Evolutionary conservation across 257 asterid species (phyloP), one percentile per base, ranked within the genome.

Genomic region (Scutellaria barbata): DNA sequence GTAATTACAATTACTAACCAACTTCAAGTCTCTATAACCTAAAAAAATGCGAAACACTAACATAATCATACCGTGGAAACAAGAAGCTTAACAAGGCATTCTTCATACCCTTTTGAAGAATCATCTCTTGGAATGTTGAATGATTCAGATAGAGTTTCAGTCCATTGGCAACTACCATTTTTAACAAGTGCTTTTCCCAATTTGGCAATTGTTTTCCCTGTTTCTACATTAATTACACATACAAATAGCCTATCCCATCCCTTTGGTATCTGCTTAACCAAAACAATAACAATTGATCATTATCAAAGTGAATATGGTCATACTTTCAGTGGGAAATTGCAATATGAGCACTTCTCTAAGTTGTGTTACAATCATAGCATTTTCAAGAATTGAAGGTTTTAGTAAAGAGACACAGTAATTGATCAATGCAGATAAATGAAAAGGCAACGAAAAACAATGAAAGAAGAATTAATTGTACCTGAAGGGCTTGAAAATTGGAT

Each of bases 201-300:
- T 74, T 82, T 94, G 11, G 85, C 94, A 16, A 83, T 68, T 35
- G 89, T 71, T 77, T 85, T 94, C 67, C 97, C 97, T 11, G 90
- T 87, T 78, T 88, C 95, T 42, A 80, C 88, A 25, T 88, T 81
- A 63, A 84, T 75, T 52, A 91, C 4, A 25, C 90, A 80, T 57
- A 94, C 71, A 35, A 68, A 81, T 11, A 94, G 92, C 68, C 89
- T 86, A 80, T 94, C 98, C 97, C 97, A 90, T 81, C 96, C 96
- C 81, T 91, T 94, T 18, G 98, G 97, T n/a, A 91, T 96, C 98
- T 94, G 75, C 52, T 66, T 55, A 50, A 68, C 54, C 60, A 37
- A 57, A 14, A 46, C 1, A 50, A 13, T 46, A 46, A 13, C 16
- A 50, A 50, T 46, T 5, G 5, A 2, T 62, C 10, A 62, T 62